phyloP scores from a whole-genome alignment of 768 basidiomycete genomes.

The Lactifluus piperatus region DNA sequence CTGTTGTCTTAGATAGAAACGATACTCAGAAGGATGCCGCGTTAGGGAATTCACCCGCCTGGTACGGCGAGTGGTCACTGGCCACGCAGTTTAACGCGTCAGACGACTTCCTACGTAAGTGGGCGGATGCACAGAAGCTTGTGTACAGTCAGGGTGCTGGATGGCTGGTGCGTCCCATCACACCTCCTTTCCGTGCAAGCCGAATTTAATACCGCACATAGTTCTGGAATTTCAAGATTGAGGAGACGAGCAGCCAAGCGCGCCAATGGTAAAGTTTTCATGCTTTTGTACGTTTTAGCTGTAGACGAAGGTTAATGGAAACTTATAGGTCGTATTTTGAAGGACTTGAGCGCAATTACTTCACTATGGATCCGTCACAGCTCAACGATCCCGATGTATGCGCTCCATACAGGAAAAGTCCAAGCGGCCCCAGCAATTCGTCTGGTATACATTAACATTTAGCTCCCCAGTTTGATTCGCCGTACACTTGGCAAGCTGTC shows the following conservation, averaged over 20 bases:
- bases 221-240: slow-evolving; percentile 74
- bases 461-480: too few species aligned
- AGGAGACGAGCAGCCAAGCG: slow-evolving; percentile 43
- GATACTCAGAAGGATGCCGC: slow-evolving; percentile 43
- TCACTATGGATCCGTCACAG: slow-evolving; percentile 53
- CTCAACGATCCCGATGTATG: slow-evolving; percentile 57
- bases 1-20: slow-evolving; percentile 40
- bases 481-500: too few species aligned
- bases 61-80: slow-evolving; percentile 55
- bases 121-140: slow-evolving; percentile 72
- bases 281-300: background rate
- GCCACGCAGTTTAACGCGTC: slow-evolving; percentile 56
- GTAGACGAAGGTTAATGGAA: background rate
- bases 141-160: slow-evolving; percentile 51
- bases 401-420: slow-evolving; percentile 36
- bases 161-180: slow-evolving; percentile 49
- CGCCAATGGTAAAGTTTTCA: slow-evolving; percentile 58
- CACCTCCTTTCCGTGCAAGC: background rate
- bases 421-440: too few species aligned
- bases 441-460: too few species aligned
- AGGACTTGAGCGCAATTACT: slow-evolving; percentile 46
- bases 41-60: slow-evolving; percentile 38
- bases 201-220: slow-evolving; percentile 16
- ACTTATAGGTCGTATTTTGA: slow-evolving; percentile 55
- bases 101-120: slow-evolving; percentile 50